A percentile compares a stretch with the other conserved stretches of the same genome.
Conservation (phyloP, 257 asterid genomes). For the Solanum medicagineum region DNA sequence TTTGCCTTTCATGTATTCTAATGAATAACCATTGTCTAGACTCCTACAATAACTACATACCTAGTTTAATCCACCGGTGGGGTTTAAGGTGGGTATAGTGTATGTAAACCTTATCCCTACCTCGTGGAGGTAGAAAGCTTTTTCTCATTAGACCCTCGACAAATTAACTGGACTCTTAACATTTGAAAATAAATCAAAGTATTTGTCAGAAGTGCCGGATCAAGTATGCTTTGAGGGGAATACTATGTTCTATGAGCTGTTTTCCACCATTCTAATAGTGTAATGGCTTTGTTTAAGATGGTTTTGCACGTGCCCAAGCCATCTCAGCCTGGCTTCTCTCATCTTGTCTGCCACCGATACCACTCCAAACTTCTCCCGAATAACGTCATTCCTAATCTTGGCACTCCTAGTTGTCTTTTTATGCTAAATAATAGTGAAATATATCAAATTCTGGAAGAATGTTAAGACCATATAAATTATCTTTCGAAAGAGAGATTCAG, state of each 20-base stretch:
- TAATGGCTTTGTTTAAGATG: background rate
- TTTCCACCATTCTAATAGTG: background rate
- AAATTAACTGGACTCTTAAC: background rate
- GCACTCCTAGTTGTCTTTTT: background rate
- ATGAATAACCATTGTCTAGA: background rate
- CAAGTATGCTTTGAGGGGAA: background rate
- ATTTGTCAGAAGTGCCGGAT: background rate
- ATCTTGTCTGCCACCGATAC: no score
- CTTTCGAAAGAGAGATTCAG: background rate
- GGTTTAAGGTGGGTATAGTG: no score
- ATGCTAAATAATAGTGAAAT: background rate
- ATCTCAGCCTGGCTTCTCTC: no score
- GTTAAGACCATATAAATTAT: background rate
- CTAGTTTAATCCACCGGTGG: background rate
- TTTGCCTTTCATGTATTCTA: background rate
- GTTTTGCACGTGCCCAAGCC: no score
- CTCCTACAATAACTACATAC: background rate
- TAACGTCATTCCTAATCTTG: no score
- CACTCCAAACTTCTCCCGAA: no score
- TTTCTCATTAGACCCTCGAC: background rate
- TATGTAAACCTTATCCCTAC: no score
- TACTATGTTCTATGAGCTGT: background rate
- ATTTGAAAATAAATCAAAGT: background rate
- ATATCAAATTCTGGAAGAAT: background rate
- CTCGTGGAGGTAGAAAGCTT: background rate